A percentile compares a stretch with the other conserved stretches of the same genome.
These are phyloP conservation scores for Asparagopsis taxiformis DNA, from an alignment of 31 red algal species.

Conservation along the genomic window DNA sequence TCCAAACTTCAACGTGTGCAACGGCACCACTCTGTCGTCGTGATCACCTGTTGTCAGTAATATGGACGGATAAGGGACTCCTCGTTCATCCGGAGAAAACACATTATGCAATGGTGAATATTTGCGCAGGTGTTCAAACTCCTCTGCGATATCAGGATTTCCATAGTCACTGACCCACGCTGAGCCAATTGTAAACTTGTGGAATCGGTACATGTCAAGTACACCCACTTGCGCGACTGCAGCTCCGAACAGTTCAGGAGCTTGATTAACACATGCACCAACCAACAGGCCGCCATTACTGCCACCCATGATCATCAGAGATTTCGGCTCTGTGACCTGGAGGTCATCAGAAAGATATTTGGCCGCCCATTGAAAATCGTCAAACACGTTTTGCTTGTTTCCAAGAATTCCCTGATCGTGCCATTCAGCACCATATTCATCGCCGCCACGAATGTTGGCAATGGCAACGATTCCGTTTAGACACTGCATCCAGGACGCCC, in stretches of 20 bases:
- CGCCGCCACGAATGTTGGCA: conserved; percentile 87
- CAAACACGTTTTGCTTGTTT: conserved; percentile 83
- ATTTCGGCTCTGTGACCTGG: conserved; percentile 41
- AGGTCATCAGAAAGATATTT: conserved; percentile 44
- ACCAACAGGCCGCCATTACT: conserved; percentile 87
- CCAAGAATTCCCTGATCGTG: conserved; percentile 80
- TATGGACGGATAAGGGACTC: conserved; percentile 65
- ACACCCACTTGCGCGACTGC: conserved; percentile 78
- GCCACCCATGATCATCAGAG: conserved; percentile 80
- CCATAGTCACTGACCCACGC: conserved; percentile 85
- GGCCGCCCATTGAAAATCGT: conserved; percentile 79
- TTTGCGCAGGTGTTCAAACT: conserved; percentile 60
- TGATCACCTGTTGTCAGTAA: conserved; percentile 78
- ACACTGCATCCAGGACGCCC: conserved; percentile 72
- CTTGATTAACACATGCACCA: conserved; percentile 78
- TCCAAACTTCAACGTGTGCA: conserved; percentile 74
- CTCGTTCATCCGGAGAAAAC: conserved; percentile 58
- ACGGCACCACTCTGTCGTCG: conserved; percentile 79
- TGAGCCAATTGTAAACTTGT: conserved; percentile 78
- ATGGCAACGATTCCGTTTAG: conserved; percentile 58
- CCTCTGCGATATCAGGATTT: conserved; percentile 63
- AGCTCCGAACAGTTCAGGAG: conserved; percentile 80
- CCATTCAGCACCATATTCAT: conserved; percentile 86
- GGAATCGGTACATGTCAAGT: conserved; percentile 76
- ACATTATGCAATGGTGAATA: conserved; percentile 87